Evolutionary conservation across 331 rosid genomes (phyloP).

Genomic region (Phaseolus coccineus): DNA sequence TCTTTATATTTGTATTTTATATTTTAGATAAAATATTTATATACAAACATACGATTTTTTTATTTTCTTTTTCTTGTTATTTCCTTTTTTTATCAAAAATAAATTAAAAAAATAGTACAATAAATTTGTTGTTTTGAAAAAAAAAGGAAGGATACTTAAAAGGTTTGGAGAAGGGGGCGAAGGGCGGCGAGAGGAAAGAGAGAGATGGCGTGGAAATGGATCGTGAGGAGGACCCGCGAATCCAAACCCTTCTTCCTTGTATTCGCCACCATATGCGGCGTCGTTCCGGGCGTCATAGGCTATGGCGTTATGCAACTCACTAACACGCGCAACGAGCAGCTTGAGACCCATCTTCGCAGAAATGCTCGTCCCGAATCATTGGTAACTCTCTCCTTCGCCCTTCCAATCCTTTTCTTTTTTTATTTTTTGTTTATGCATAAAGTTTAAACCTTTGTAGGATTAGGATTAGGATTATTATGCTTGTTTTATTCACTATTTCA

Average conservation of each 20-base stretch:
- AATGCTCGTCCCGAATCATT: constrained; percentile 83
- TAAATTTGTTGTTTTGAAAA: too few species aligned
- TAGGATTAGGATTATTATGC: too few species aligned
- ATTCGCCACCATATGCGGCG: constrained; percentile 88
- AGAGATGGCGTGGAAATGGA: constrained; percentile 80
- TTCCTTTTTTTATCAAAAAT: too few species aligned
- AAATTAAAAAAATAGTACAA: too few species aligned
- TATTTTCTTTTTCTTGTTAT: too few species aligned
- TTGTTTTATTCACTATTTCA: not conserved
- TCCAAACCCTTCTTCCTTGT: constrained; percentile 86
- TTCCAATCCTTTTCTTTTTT: not conserved
- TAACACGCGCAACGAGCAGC: constrained; percentile 68
- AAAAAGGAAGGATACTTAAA: not conserved
- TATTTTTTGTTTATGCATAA: not conserved
- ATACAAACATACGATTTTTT: too few species aligned
- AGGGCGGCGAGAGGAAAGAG: constrained; percentile 4
- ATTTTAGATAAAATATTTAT: too few species aligned
- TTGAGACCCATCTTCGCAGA: constrained; percentile 83
- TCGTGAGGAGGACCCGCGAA: constrained; percentile 76
- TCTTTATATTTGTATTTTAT: too few species aligned
- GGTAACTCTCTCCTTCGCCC: constrained; percentile 25
- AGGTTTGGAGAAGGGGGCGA: not conserved
- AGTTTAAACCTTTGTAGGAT: not conserved
- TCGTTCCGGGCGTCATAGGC: constrained; percentile 84
- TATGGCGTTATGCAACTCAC: constrained; percentile 83